Base-by-base conservation (phyloP, 1,284 basidiomycete genomes). In the Dichomitus squalens region DNA sequence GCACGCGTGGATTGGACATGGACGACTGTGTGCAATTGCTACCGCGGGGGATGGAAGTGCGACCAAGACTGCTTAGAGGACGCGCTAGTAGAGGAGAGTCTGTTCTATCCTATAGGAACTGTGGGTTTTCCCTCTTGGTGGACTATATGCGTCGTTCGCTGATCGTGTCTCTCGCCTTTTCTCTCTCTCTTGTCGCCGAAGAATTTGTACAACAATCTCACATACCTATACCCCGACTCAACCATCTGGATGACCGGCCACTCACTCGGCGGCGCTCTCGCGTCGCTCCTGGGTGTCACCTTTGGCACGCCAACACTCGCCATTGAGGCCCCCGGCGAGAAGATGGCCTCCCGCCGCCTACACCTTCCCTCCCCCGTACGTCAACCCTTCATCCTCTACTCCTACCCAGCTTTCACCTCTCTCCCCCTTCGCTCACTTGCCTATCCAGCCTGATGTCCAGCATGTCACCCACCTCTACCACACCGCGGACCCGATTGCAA, bases 221-320 rank as follows among this genome's bases (percentile, higher is more conserved):
- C 95, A 5, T 92, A 92, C 71, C 86, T 96, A 82, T 99, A 97
- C 73, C 97, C 96, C 8, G 76, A 92, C 61, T 85, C 95, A 53
- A 91, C 92, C 64, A 92, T 99, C 59, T 99, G 96, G 97, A 76
- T 98, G 39, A 86, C 85, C 16, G 96, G 96, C 0, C 95, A 97
- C 73, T 96, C 92, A 1, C 68, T 91, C 14, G 95, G 96, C 43
- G 96, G 95, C 12, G 85, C 92, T 0, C 76, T 98, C 5, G 88
- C 93, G 0, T 85, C 90, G n/a, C 80, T 98, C 52, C 78, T 98
- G 18, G 95, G 93, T 1, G 79, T 88, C 16, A 97, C 96, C 0
- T 99, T 98, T 70, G 96, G 96, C n/a, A 81, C 82, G 0, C 96
- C 96, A 0, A 91, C 85, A 6, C 89, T 98, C 23, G 81, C 94